Base-by-base conservation (phyloP, 768 basidiomycete species). In the Tylopilus intermedius region DNA sequence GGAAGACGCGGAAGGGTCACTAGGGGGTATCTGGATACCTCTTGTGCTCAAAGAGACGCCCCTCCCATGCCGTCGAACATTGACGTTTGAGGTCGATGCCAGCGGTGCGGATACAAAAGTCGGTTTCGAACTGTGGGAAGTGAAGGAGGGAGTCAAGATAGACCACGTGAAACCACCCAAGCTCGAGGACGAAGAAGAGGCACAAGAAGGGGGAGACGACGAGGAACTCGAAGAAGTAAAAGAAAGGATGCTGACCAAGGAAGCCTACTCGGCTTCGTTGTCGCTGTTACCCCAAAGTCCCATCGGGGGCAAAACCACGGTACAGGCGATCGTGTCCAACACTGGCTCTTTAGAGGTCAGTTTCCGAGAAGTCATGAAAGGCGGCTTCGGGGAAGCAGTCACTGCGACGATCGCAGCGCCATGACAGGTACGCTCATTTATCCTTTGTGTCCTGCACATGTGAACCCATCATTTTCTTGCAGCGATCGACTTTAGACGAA, bases 101-200 rank as follows among this genome's bases (percentile, higher is more conserved):
- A 24, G 74, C 67, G 48, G 68, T 60, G 39, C 71, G 63, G 59
- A 47, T 13, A 48, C 49, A 13, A 66, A 54, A 51, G 71, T 88
- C 40, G 82, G 78, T 11, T 77, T 85, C 48, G 90, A 92, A 67
- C 70, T 91, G 26, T 89, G 87, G 86, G 88, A 92, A 64, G 82
- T 83, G 15, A 77, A 77, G 48, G 88, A 90, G 61, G 77, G 77
- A 2, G 74, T 89, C 55, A 78, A 80, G 51, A 65, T 84, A 18
- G 86, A 87, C 59, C 82, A 79, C 61, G 71, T 79, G 22, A 74
- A 72, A 46, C 74, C 73, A 3, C 72, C 75, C 5, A 76, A 76
- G 56, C 56, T 70, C 8, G 78, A 79, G 22, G 63, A 70, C 14
- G 73, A 74, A 9, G 78, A 76, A 2, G 75, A 74, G 3, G 78